Evolutionary conservation across 2,329 filamentous ascomycete genomes (phyloP), one percentile per base, ranked within the genome.

Genomic region (Endocalyx cinctus): DNA sequence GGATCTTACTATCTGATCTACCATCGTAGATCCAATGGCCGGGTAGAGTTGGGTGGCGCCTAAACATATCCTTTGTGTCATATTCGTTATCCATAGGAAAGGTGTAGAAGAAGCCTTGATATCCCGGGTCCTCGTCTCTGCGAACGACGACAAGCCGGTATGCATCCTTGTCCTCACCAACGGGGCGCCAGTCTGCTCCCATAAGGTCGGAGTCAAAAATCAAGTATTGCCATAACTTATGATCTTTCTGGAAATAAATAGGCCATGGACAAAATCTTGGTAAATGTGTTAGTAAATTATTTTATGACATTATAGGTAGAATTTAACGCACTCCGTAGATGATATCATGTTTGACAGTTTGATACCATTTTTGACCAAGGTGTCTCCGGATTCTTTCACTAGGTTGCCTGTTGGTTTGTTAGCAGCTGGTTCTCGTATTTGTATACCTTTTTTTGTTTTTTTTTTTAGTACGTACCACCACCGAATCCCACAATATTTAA

Each of bases 51-150:
- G 64, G 64, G 31, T 69, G 64, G 10, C 45, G 52, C 22, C 46
- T 54, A 46, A 60, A 70, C 12, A 73, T 41, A 33, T 74, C 70
- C 25, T 62, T 63, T 6, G 63, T 69, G 6, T 58, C 52, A 43
- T 57, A 70, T 40, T 69, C 62, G 4, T 60, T 34, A 2, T 55
- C 27, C 7, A 52, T 47, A 2, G 51, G 51, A 26, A 54, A 54
- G 2, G 51, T 54, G 25, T 54, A 52, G 29, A 54, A 55, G 35
- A 52, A 38, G 3, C 48, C 46, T 17, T 54, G 51, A 3, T 47
- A 34, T 2, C 57, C 56, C 0, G 62, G 59, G 5, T 66, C 46
- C 18, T 52, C 44, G 17, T 54, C 47, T 31, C 61, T 58, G 23
- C 64, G 60, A 4, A 60, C 43, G 16, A 67, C 42, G 6, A 67